Base-by-base conservation (phyloP, 2,329 filamentous ascomycete species). In the Clonostachys solani region DNA sequence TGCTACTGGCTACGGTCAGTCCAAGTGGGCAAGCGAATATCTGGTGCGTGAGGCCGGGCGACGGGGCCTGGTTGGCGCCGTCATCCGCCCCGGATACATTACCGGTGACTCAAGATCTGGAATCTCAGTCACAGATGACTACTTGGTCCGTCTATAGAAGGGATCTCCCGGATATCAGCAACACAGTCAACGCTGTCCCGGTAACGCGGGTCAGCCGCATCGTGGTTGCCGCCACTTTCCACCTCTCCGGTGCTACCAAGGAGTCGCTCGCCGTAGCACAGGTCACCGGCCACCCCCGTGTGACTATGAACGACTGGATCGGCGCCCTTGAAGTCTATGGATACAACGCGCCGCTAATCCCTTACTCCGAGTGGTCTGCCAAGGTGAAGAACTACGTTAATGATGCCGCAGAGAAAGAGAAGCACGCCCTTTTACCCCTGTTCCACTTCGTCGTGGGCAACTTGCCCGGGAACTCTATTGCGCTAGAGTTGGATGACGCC, bases 181-280 rank as follows among this genome's bases (percentile, higher is more conserved):
- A 96, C 71, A 89, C 89, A 0, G 83, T 96, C 65, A 97, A 96
- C 71, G 83, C 86, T 64, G 88, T 96, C 1, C 92, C 92, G 0
- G 91, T 96, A 19, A 82, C 83, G 52, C 89, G 95, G 54, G 91
- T 96, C 36, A 81, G 86, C 2, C 77, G 82, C n/a, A 80, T 95
- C 8, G 86, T 95, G 19, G 82, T 90, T 16, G 89, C 91, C 1
- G 74, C 85, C 6, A 78, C 83, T 0, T 75, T 95, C 56, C 77
- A 85, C 60, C 23, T 29, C 23, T 29, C 23, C 23, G 23, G 23
- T 29, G 84, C 84, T 1, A 74, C 81, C 1, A 52, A 56, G 57
- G 17, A 42, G 41, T 60, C 61, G 15, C 61, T 73, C 8, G 72
- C 77, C 50, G 87, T 95, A 6, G 78, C 82, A 2, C 89, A 95